A percentile compares a stretch with the other conserved stretches of the same genome.
These are phyloP conservation scores for Hamamelis virginiana DNA, from an alignment of 164 flowering plant species.

Conservation along the genomic window DNA sequence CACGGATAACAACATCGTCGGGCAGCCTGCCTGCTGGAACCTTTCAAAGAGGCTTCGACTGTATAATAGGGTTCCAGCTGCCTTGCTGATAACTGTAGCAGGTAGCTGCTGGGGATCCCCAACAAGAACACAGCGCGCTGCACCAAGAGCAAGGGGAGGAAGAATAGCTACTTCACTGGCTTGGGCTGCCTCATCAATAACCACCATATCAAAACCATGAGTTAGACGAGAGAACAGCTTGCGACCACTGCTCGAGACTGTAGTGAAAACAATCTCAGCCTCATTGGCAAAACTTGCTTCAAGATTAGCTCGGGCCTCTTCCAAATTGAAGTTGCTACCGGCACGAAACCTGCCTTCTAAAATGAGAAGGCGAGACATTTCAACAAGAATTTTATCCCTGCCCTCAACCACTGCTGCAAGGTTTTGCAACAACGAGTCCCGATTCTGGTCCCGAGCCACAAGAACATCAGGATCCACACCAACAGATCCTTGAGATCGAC, in stretches of 20 bases:
- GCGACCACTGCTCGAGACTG: conserved; percentile 95
- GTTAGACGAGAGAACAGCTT: conserved; percentile 86
- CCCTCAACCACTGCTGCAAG: conserved; percentile 89
- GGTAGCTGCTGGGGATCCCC: conserved; percentile 99
- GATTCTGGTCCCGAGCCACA: conserved; percentile 78
- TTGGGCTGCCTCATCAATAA: conserved; percentile 97
- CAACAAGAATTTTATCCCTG: conserved; percentile 83
- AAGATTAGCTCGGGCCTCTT: conserved; percentile 86
- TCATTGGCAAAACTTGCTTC: conserved; percentile 99
- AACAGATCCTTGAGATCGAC: conserved; percentile 88
- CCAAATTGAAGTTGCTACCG: conserved; percentile 67
- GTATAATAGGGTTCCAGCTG: conserved; percentile 88
- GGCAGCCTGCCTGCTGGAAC: conserved; percentile 95
- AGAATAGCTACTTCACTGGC: conserved; percentile 93
- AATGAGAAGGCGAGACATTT: conserved; percentile 80
- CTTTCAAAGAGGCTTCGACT: conserved; percentile 96
- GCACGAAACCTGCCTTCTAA: conserved; percentile 72
- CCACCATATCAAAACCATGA: conserved; percentile 99
- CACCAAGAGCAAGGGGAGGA: conserved; percentile 93
- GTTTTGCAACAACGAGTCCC: conserved; percentile 74
- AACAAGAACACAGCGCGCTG: conserved; percentile 96
- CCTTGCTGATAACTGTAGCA: conserved; percentile 96
- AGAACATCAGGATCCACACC: conserved; percentile 96
- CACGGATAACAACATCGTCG: conserved; percentile 86
- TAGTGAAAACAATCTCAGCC: conserved; percentile 97